These are phyloP conservation scores for Wickerhamiella galacta DNA, from an alignment of 805 yeast species.

Conservation along the genomic window DNA sequence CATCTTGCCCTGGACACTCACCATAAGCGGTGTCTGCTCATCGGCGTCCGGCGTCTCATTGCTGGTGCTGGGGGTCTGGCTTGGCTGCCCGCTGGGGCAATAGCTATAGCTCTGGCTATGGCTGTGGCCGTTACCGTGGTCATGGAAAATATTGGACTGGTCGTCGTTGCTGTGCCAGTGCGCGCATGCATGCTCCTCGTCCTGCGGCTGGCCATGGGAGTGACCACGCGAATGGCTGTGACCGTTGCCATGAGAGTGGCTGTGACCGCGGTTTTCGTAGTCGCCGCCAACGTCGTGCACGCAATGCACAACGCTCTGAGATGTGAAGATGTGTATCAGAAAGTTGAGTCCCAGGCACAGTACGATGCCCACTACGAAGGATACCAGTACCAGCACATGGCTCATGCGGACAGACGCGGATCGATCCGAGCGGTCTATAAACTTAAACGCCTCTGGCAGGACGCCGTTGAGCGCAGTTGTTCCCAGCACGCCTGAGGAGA, in stretches of 20 bases:
- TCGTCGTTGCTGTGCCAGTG: constrained; percentile 4
- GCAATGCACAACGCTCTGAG: constrained; percentile 76
- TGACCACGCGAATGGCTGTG: constrained; percentile 4
- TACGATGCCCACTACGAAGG: constrained; percentile 41
- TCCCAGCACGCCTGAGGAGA: constrained; percentile 65
- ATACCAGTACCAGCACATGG: constrained; percentile 28
- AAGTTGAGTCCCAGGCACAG: constrained; percentile 45
- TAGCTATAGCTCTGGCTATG: neutral
- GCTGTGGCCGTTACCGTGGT: neutral
- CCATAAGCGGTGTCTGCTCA: too few species aligned
- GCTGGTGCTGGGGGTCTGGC: neutral
- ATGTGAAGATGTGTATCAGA: constrained; percentile 54
- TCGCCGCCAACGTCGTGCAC: constrained; percentile 35
- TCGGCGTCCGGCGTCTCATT: neutral
- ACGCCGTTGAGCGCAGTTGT: constrained; percentile 64
- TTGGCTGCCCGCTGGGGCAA: neutral
- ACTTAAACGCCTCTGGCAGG: constrained; percentile 47
- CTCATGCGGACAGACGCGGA: constrained; percentile 15
- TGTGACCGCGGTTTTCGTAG: constrained; percentile 11
- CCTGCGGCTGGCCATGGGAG: constrained; percentile 9
- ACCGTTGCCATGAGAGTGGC: constrained; percentile 10
- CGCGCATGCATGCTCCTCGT: constrained; percentile 5
- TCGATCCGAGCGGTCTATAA: constrained; percentile 25
- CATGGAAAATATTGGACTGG: neutral
- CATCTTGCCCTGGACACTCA: too few species aligned